Evolutionary conservation across 805 yeast species (phyloP).

Genomic region (Metschnikowia rubicola): DNA sequence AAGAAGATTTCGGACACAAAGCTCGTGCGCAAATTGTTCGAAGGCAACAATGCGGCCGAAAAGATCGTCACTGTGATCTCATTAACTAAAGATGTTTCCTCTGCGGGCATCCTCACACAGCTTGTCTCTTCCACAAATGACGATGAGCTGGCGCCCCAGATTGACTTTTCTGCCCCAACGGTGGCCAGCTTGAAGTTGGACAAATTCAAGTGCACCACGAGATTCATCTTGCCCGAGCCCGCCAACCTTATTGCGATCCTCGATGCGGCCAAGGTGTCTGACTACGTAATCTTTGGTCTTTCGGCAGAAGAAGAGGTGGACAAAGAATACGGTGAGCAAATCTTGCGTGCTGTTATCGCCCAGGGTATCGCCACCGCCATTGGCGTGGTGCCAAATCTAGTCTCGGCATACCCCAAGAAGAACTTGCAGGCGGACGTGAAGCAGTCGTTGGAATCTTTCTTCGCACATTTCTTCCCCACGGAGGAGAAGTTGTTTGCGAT

Average conservation of each 20-base stretch:
- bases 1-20: slow-evolving; percentile 63
- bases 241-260: slow-evolving; percentile 62
- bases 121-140: slow-evolving; percentile 42
- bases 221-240: slow-evolving; percentile 70
- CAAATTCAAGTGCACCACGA: slow-evolving; percentile 72
- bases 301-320: slow-evolving; percentile 86
- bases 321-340: slow-evolving; percentile 76
- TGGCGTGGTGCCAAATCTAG: slow-evolving; percentile 75
- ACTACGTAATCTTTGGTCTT: slow-evolving; percentile 83
- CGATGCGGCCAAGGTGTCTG: slow-evolving; percentile 87
- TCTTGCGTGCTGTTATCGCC: slow-evolving; percentile 79
- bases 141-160: slow-evolving; percentile 12
- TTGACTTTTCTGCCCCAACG: slow-evolving; percentile 37
- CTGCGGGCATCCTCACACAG: slow-evolving; percentile 50
- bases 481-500: slow-evolving; percentile 74
- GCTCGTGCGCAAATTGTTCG: slow-evolving; percentile 66
- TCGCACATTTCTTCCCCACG: slow-evolving; percentile 50
- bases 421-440: slow-evolving; percentile 67
- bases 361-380: slow-evolving; percentile 87
- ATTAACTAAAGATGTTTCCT: slow-evolving; percentile 66
- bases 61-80: slow-evolving; percentile 80
- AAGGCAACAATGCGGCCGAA: slow-evolving; percentile 76
- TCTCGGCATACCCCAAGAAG: slow-evolving; percentile 62
- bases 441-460: slow-evolving; percentile 41
- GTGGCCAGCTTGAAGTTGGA: slow-evolving; percentile 51